Percentiles rank a stretch among this genome's conserved stretches.
phyloP scores from a whole-genome alignment of 768 basidiomycete species.

The Serendipita sp. region DNA sequence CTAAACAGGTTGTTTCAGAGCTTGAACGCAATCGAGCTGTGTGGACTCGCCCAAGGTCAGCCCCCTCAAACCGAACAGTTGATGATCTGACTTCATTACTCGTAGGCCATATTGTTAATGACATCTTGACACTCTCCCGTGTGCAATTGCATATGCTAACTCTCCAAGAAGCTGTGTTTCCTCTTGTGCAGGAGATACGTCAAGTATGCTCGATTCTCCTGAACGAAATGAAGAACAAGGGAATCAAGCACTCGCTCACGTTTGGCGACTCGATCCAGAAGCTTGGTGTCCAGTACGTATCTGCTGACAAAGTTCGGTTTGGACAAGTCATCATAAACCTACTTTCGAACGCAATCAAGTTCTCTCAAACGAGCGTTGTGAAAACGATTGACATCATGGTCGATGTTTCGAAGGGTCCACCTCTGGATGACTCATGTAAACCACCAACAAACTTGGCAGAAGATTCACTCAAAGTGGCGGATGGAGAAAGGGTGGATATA shows the following conservation, averaged over 20 bases:
- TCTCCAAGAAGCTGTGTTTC: conserved; percentile 13
- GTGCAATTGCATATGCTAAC: conserved; percentile 22
- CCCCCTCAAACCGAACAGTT: not conserved
- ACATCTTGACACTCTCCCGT: conserved; percentile 24
- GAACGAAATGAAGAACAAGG: conserved; percentile 24
- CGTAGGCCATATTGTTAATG: conserved; percentile 21
- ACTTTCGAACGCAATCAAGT: conserved; percentile 23
- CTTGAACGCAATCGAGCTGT: conserved; percentile 24
- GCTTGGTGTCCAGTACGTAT: conserved; percentile 17
- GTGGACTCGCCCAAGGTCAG: conserved; percentile 12
- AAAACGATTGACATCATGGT: conserved; percentile 20
- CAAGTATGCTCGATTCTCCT: conserved; percentile 23
- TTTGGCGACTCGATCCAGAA: conserved; percentile 19
- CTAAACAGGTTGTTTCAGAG: conserved; percentile 14
- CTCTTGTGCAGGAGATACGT: conserved; percentile 17
- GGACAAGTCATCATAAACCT: conserved; percentile 23
- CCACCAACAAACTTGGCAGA: conserved; percentile 13
- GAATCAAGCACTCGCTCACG: conserved; percentile 19
- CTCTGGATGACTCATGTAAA: conserved; percentile 17
- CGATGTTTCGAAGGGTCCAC: conserved; percentile 20
- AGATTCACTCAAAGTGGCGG: not conserved
- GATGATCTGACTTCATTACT: not conserved
- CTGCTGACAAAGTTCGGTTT: conserved; percentile 24
- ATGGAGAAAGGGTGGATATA: conserved; percentile 8
- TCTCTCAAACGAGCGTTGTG: conserved; percentile 19